Conservation (phyloP, 768 basidiomycete species). For the Scleroderma bovista region DNA sequence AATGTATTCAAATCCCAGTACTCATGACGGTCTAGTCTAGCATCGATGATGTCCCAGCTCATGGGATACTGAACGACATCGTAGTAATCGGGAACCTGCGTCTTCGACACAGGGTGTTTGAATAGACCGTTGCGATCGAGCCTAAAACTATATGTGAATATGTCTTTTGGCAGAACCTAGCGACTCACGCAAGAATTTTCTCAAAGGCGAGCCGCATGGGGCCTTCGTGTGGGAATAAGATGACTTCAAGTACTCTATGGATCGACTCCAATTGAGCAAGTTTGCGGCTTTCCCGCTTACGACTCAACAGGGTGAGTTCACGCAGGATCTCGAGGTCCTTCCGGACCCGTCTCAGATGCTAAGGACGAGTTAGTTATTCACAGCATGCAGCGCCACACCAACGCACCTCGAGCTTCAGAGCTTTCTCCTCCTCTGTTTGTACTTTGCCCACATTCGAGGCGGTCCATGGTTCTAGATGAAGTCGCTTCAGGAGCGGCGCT, state of each 20-base stretch:
- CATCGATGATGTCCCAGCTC: constrained; percentile 80
- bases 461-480: constrained; percentile 98
- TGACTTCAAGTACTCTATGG: constrained; percentile 54
- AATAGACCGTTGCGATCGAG: constrained; percentile 73
- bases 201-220: constrained; percentile 61
- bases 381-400: background rate
- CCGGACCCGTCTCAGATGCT: constrained; percentile 59
- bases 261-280: constrained; percentile 61
- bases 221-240: constrained; percentile 63
- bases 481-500: constrained; percentile 85
- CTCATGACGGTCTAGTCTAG: constrained; percentile 74
- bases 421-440: constrained; percentile 79
- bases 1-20: constrained; percentile 78
- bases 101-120: constrained; percentile 72
- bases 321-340: constrained; percentile 74
- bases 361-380: constrained; percentile 4
- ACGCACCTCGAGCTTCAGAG: constrained; percentile 74
- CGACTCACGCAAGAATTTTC: constrained; percentile 60
- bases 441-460: constrained; percentile 57
- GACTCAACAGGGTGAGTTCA: constrained; percentile 56
- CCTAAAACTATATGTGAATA: constrained; percentile 35
- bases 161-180: background rate
- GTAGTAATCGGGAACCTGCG: constrained; percentile 86
- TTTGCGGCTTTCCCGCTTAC: constrained; percentile 81
- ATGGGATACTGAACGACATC: constrained; percentile 82